Evolutionary conservation across 179 eudicot genomes (phyloP), one percentile per base, ranked within the genome.

Genomic region (Amaranthus tricolor): DNA sequence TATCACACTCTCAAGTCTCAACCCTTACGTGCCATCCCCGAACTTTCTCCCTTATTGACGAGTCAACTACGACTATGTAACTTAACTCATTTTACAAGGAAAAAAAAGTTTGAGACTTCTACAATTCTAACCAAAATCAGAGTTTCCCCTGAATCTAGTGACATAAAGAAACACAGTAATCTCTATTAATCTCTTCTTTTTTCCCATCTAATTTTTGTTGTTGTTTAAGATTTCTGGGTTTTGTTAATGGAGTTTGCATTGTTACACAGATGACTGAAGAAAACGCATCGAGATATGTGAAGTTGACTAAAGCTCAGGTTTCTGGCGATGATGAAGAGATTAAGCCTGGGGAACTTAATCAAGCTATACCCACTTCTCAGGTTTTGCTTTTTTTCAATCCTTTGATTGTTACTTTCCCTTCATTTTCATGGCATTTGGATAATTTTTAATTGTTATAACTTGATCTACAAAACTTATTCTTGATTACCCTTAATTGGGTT

Each of bases 341-440:
- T 71, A 78, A 62, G 62, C 97, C 99, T 24, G 99, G 99, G 50
- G 97, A 95, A 83, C 99, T 95, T 48, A 95, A 95, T 88, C 99
- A 90, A 79, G 97, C 99, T 4, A 88, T 95, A 68, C 89, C 93
- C 77, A 87, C 87, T 76, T 91, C 96, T 72, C 98, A 94, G 96
- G 99, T 95, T 7, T 63, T 7, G 19, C 17, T 51, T n/a, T 73
- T 48, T 81, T 76, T 76, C 31, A 48, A 57, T 73, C 55, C 49
- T 71, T 6, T 15, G 64, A 10, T 45, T 48, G n/a, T 12, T 56
- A 2, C 6, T 24, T 53, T 60, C 13, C 10, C 50, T 50, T 7
- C 19, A 50, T 61, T 31, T 15, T 31, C 52, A 24, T 80, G 4
- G n/a, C 78, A 52, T 72, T 69, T 59, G 66, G 5, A 65, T 31